A percentile compares a stretch with the other conserved stretches of the same genome.
Evolutionary conservation across 768 basidiomycete genomes (phyloP).

Genomic region (Lenzites betulinus): DNA sequence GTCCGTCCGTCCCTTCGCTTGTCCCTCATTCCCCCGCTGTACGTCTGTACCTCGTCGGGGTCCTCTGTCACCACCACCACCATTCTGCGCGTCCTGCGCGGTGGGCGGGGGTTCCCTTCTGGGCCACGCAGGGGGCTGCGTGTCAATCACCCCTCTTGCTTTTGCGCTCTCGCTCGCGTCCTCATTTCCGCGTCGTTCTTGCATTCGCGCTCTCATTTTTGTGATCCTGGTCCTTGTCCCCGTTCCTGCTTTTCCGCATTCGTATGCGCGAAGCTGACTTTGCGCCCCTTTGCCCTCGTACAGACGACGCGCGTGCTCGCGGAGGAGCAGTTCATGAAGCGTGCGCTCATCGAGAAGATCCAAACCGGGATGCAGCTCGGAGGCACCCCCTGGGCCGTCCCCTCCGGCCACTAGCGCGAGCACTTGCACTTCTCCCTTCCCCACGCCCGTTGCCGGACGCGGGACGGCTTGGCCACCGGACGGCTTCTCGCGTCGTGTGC

Average conservation of each 20-base stretch:
- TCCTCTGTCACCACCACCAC: not conserved
- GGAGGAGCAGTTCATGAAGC: slow-evolving; percentile 96
- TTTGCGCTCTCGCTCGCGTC: too few relatives aligned
- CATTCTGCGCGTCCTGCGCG: slow-evolving; percentile 14
- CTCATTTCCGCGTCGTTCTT: too few relatives aligned
- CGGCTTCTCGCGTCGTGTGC: too few relatives aligned
- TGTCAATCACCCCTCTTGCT: slow-evolving; percentile 19
- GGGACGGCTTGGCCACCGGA: too few relatives aligned
- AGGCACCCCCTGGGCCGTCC: slow-evolving; percentile 19
- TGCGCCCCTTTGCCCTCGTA: slow-evolving; percentile 7
- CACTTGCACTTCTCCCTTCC: too few relatives aligned
- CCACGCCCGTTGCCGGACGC: too few relatives aligned
- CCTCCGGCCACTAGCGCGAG: slow-evolving; percentile 1
- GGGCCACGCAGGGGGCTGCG: slow-evolving; percentile 7
- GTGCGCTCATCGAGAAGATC: slow-evolving; percentile 93
- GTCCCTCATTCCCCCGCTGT: not conserved
- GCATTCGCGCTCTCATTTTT: too few relatives aligned
- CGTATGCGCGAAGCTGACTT: slow-evolving; percentile 11
- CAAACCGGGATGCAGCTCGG: slow-evolving; percentile 57
- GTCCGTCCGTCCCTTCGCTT: not conserved
- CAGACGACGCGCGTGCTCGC: slow-evolving; percentile 85
- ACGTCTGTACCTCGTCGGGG: too few relatives aligned
- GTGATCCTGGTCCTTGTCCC: too few relatives aligned
- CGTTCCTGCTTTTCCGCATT: slow-evolving; percentile 5
- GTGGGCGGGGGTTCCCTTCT: slow-evolving; percentile 17